Evolutionary conservation across 208 protist genomes (phyloP), one percentile per base, ranked within the genome.

Genomic region (Leishmania lainsoni): DNA sequence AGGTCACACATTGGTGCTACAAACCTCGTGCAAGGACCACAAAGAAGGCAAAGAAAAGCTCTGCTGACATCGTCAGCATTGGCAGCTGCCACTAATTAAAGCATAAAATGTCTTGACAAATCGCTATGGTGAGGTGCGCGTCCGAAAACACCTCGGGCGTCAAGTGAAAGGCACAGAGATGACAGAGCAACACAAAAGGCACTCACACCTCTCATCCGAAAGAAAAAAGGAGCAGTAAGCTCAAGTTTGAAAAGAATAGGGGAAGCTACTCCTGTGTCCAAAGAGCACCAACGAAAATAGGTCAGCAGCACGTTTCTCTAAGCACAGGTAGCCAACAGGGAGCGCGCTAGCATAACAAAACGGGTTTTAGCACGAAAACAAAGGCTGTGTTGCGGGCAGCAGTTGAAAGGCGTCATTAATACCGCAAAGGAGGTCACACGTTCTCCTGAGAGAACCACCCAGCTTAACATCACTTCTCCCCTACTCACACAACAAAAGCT

Each of bases 1-100:
- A 68, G 20, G 77, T 49, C 54, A 76, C 26, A 52, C 17, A 32
- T 29, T 16, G 68, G 45, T n/a, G 68, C 51, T 35, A 54, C 17
- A 12, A 73, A 32, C 73, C 73, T 65, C 51, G 49, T 61, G 45
- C 29, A 42, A 80, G 79, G 77, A 56, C 49, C 51, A 54, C 49
- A 63, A 42, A 17, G 51, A 48, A 69, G 73, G 82, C 69, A 65
- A 61, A 77, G 42, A 49, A n/a, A 68, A 35, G 29, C 9, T 42
- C 26, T 76, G 52, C 73, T 4, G n/a, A n/a, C 49, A 39, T 63
- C 10, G 29, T 16, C n/a, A 5, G 9, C 39, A n/a, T 42, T 22
- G 14, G 35, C 39, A 42, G 65, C 65, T 8, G 17, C 65, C 35
- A 10, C 2, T 14, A 22, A 71, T 54, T n/a, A 49, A 73, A 35